Evolutionary conservation across 2,329 filamentous ascomycete genomes (phyloP), one percentile per base, ranked within the genome.

Genomic region (Amphichorda felina): DNA sequence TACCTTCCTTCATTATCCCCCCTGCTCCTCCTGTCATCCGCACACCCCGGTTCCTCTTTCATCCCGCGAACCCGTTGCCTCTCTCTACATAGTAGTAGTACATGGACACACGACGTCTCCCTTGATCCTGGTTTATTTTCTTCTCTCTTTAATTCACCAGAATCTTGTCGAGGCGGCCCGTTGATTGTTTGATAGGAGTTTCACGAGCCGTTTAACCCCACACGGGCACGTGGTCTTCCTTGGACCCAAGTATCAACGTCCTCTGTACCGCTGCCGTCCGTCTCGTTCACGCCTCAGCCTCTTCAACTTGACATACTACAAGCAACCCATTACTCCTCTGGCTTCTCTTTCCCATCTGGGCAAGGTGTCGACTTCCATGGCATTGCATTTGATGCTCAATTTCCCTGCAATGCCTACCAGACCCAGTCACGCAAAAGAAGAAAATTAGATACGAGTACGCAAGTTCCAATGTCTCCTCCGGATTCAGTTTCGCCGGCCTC

Each of bases 141-240:
- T n/a, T n/a, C n/a, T n/a, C n/a, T n/a, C n/a, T n/a, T n/a, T n/a
- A n/a, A n/a, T n/a, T n/a, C n/a, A n/a, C n/a, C 43, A 38, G 49
- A 53, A 55, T 51, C 50, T 53, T 31, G 29, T 18, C 29, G 11
- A 33, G 14, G 50, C 54, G 50, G 54, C 59, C 47, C 54, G 55
- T 59, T 65, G 50, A 64, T 55, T 44, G 37, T 50, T 46, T 39
- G 40, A 48, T 45, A 57, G 54, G 50, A 55, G 44, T 40, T 45
- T 37, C 46, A 50, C 40, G 43, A 47, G 36, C 36, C 46, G 39
- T 43, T 49, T 35, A 47, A 45, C 38, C 42, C 44, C 37, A 55
- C 54, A 19, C n/a, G 28, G 10, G 15, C 11, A 24, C 15, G 17
- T 17, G 29, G 16, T 31, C 29, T 18, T 8, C 16, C 29, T 14